These are phyloP conservation scores for Sequoia sempervirens DNA, from an alignment of 75 land plant genomes.

Conservation along the genomic window DNA sequence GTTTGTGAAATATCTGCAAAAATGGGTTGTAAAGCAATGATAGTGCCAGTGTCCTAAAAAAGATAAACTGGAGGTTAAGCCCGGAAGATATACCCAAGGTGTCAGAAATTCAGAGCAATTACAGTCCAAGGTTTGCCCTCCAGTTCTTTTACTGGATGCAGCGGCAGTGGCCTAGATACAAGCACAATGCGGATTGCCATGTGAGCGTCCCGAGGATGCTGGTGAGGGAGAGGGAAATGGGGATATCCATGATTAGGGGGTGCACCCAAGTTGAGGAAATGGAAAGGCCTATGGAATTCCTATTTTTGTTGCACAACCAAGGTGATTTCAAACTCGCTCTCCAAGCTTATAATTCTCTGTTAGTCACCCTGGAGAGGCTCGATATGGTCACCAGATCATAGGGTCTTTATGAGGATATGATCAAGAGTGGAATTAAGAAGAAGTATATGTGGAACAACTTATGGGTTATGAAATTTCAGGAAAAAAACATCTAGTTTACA, in stretches of 20 bases:
- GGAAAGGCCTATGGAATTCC: conserved; percentile 14
- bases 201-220: conserved; percentile 28
- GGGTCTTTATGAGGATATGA: neutral
- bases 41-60: neutral
- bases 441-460: too few relatives aligned
- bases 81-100: conserved; percentile 26
- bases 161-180: conserved; percentile 27
- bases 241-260: conserved; percentile 28
- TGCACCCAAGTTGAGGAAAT: conserved; percentile 17
- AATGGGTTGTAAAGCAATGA: neutral
- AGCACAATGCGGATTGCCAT: conserved; percentile 24
- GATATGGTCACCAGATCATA: neutral
- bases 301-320: conserved; percentile 12
- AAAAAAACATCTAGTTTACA: too few relatives aligned
- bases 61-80: neutral
- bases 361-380: neutral
- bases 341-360: conserved; percentile 22
- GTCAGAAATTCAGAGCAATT: conserved; percentile 6
- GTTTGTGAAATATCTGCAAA: neutral
- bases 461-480: too few relatives aligned
- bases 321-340: conserved; percentile 19
- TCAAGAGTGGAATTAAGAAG: neutral
- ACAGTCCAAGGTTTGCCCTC: conserved; percentile 10
- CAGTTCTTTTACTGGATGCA: conserved; percentile 34
- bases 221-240: conserved; percentile 12